Evolutionary conservation across 495 filamentous ascomycete genomes (phyloP).

Genomic region (Hypoxylon lienhwacheense): DNA sequence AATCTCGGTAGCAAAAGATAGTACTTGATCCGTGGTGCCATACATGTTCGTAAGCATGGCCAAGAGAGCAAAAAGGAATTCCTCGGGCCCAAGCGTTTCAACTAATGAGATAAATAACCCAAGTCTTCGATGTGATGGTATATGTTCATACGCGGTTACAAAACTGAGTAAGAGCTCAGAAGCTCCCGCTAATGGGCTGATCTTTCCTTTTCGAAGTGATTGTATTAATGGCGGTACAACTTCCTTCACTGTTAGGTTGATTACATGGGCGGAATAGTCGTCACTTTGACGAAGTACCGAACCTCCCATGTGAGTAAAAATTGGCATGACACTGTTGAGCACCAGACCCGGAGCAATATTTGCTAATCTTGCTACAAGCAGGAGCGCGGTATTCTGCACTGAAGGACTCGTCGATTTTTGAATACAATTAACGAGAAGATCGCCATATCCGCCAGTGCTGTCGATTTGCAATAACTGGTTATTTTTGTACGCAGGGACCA

Average conservation of each 20-base stretch:
- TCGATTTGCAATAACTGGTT: constrained; percentile 66
- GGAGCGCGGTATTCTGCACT: constrained; percentile 85
- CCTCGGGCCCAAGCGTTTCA: constrained; percentile 76
- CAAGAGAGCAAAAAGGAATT: constrained; percentile 75
- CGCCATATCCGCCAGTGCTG: constrained; percentile 72
- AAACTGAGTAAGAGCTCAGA: constrained; percentile 90
- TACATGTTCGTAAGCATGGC: constrained; percentile 74
- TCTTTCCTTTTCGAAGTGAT: constrained; percentile 76
- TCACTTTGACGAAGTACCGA: constrained; percentile 87
- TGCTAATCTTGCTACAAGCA: constrained; percentile 83
- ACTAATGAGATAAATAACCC: constrained; percentile 79
- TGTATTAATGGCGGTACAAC: constrained; percentile 89
- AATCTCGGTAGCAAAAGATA: constrained; percentile 58
- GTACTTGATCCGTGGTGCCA: constrained; percentile 52
- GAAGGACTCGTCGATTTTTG: constrained; percentile 84
- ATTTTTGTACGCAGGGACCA: constrained; percentile 72
- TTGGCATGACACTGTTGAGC: constrained; percentile 95
- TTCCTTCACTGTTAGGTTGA: constrained; percentile 83
- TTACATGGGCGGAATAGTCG: constrained; percentile 92
- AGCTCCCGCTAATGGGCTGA: constrained; percentile 73
- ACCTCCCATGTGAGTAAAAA: constrained; percentile 96
- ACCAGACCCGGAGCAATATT: constrained; percentile 83
- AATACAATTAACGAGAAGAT: constrained; percentile 88
- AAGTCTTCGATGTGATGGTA: constrained; percentile 79
- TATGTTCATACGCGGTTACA: constrained; percentile 90